These are phyloP conservation scores for Neurospora pannonica DNA, from an alignment of 495 filamentous ascomycete genomes.

Conservation along the genomic window DNA sequence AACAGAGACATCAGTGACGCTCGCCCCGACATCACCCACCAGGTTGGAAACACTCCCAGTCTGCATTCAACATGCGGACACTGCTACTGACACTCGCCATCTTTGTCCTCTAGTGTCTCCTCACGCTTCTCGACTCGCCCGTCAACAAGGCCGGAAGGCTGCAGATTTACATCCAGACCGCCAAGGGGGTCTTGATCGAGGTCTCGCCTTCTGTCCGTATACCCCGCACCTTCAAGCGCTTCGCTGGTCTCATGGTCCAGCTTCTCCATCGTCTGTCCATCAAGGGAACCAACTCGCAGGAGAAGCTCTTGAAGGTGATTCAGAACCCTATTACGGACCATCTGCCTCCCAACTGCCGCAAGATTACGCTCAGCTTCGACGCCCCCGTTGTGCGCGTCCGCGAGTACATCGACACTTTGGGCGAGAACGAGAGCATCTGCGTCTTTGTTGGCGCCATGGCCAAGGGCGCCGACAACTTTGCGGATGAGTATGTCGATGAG, in stretches of 20 bases:
- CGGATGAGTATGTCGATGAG: constrained; percentile 88
- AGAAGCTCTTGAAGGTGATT: constrained; percentile 96
- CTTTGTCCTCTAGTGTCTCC: constrained; percentile 60
- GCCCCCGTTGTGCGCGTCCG: constrained; percentile 73
- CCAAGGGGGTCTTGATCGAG: constrained; percentile 93
- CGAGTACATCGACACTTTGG: constrained; percentile 76
- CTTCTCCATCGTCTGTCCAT: constrained; percentile 95
- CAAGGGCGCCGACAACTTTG: constrained; percentile 91
- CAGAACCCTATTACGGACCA: constrained; percentile 96
- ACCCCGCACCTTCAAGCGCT: constrained; percentile 96
- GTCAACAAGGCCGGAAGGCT: constrained; percentile 96
- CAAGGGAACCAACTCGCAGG: constrained; percentile 87
- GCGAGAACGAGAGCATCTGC: constrained; percentile 80
- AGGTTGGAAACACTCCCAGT: constrained; percentile 50
- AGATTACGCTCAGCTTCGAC: constrained; percentile 91
- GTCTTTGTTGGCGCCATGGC: constrained; percentile 99
- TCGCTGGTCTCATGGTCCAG: constrained; percentile 97
- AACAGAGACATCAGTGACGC: constrained; percentile 97
- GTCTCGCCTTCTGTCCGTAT: constrained; percentile 96
- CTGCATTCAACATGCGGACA: constrained; percentile 35
- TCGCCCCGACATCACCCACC: constrained; percentile 93
- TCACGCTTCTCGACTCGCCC: constrained; percentile 94
- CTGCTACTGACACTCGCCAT: constrained; percentile 15
- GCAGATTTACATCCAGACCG: constrained; percentile 97
- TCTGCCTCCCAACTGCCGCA: constrained; percentile 91